Evolutionary conservation across 805 yeast species (phyloP), one percentile per base, ranked within the genome.

Genomic region (Diddensiella transvaalensis): DNA sequence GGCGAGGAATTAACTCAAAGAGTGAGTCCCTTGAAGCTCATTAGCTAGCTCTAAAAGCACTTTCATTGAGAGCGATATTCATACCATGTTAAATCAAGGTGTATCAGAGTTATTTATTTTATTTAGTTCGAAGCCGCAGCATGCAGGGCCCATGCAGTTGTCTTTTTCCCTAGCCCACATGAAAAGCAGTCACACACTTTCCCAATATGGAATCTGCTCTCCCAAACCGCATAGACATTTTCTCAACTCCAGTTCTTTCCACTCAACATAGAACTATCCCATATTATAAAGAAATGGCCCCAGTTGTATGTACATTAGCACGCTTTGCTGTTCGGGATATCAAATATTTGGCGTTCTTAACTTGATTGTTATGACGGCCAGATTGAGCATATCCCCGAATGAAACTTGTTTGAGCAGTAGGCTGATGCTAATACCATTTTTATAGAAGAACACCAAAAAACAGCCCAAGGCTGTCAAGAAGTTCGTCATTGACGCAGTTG

Each of bases 401-500:
- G 40, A 38, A 53, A 29, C 43, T 51, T 54, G 58, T 64, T 68
- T 65, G 71, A 69, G 85, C 87, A 79, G 87, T 82, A 83, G 88
- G 87, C 85, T 75, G 78, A 74, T 82, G 71, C 73, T 69, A 68
- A 64, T 66, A 35, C 52, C 47, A 26, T 36, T 22, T 60, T 55
- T 72, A 83, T 62, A 64, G 68, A 69, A 68, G 95, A 83, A 89
- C 73, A 71, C 85, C 79, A 79, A 82, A 81, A 83, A 82, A 78
- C 76, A 84, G 52, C 63, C 63, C 73, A 83, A 85, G 78, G 49
- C 48, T 43, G 57, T 59, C 46, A 51, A 40, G 43, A 40, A 62
- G 78, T 88, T 85, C 80, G 85, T 86, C 69, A 91, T 93, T 71
- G 98, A 91, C 80, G 88, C 85, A 71, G 87, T 85, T 70, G 82